Evolutionary conservation across 495 filamentous ascomycete species (phyloP), one percentile per base, ranked within the genome.

Genomic region (Penicillium tannophilum): DNA sequence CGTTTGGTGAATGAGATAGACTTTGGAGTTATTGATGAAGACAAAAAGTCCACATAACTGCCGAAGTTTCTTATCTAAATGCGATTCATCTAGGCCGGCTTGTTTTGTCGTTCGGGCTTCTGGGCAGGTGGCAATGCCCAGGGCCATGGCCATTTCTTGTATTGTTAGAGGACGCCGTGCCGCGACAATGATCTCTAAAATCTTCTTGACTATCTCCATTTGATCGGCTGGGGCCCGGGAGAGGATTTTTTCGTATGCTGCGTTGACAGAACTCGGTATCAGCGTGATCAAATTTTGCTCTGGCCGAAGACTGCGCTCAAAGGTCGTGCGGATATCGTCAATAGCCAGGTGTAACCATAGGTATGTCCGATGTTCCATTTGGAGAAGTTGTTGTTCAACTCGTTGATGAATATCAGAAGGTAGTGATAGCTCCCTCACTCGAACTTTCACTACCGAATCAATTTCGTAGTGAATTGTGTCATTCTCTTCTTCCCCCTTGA

Each of bases 41-140:
- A 82, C 60, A 47, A 82, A 76, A 19, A 73, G 65, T 2, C 76
- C 71, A 49, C 74, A 79, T 17, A 77, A 35, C 20, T 59, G 54
- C 41, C 70, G 73, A 2, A 82, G 55, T 16, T 56, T 60, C 19
- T 45, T 50, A n/a, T 59, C 50, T 2, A 73, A 52, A 16, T 43
- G 44, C 23, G 62, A 43, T 58, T 49, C 17, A 1, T 66, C 31
- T 11, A 72, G 54, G 11, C 62, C 35, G n/a, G 76, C 65, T 19
- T 75, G 63, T 41, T 56, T 52, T 30, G 56, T 52, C 11, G 65
- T 68, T 52, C 52, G 58, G 5, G 66, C 23, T n/a, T 62, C 35
- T 35, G 60, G n/a, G 33, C 23, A 56, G 17, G 23, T 56, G 44
- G 66, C 63, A 23, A 78, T 67, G 31, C 55, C 63, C 2, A 78